A percentile compares a stretch with the other conserved stretches of the same genome.
phyloP scores from a whole-genome alignment of 371 early-diverging fungal species.

The Mortierella sp. region DNA sequence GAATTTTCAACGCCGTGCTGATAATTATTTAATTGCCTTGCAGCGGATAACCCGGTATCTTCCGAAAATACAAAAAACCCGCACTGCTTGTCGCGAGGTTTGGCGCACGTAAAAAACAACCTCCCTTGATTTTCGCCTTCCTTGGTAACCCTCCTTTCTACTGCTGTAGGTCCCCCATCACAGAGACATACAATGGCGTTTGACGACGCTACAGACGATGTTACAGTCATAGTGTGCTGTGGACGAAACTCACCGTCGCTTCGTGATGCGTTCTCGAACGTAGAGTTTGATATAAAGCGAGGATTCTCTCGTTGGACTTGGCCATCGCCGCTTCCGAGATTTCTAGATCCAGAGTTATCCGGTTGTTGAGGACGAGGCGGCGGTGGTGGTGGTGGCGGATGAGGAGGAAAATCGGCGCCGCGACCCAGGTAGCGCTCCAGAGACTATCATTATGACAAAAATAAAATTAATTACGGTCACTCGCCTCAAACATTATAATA shows the following conservation, averaged over 20 bases:
- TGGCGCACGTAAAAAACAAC: constrained; percentile 63
- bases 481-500: neutral
- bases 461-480: neutral
- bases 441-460: constrained; percentile 10
- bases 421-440: constrained; percentile 24
- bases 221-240: neutral
- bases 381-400: constrained; percentile 8
- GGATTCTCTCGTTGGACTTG: constrained; percentile 10
- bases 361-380: constrained; percentile 9
- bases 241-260: neutral
- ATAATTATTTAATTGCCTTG: neutral
- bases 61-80: constrained; percentile 68
- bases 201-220: neutral
- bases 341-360: neutral
- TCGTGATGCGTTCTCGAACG: neutral
- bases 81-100: constrained; percentile 58
- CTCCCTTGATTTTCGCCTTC: constrained; percentile 76
- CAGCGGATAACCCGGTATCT: constrained; percentile 10
- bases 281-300: constrained; percentile 10
- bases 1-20: neutral
- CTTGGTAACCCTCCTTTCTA: constrained; percentile 60
- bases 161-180: constrained; percentile 58
- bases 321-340: neutral
- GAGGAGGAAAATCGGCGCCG: neutral
- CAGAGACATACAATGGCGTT: constrained; percentile 45